These are phyloP conservation scores for Anthracocystis setariae DNA, from an alignment of 1,284 basidiomycete genomes.

Conservation along the genomic window DNA sequence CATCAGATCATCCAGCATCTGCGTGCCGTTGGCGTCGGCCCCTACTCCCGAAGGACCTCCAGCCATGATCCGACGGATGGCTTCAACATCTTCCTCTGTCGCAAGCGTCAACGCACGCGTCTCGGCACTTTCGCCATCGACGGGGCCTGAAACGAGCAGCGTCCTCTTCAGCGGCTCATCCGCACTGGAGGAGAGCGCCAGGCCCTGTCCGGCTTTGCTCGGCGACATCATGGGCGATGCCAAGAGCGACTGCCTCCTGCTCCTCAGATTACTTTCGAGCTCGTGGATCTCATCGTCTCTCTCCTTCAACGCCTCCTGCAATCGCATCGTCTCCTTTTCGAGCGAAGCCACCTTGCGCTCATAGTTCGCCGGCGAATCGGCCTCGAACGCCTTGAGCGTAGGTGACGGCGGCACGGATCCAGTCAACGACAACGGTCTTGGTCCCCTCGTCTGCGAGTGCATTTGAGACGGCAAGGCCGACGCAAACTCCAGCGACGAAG, in stretches of 20 bases:
- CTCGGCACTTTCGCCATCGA: slow-evolving; percentile 2
- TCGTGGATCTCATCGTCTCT: slow-evolving; percentile 57
- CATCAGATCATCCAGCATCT: slow-evolving; percentile 56
- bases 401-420: slow-evolving; percentile 55
- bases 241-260: slow-evolving; percentile 2
- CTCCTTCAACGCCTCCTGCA: slow-evolving; percentile 59
- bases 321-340: slow-evolving; percentile 56
- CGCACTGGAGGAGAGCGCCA: not conserved
- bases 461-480: slow-evolving; percentile 38
- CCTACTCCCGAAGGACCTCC: slow-evolving; percentile 1
- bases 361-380: slow-evolving; percentile 54
- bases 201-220: slow-evolving; percentile 4
- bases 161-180: slow-evolving; percentile 7
- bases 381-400: slow-evolving; percentile 46
- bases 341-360: slow-evolving; percentile 58
- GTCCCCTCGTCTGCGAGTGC: slow-evolving; percentile 30
- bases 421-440: slow-evolving; percentile 53
- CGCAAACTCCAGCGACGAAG: slow-evolving; percentile 54
- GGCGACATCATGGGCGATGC: not conserved
- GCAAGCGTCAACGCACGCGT: slow-evolving; percentile 28
- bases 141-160: not conserved
- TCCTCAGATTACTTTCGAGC: slow-evolving; percentile 42
- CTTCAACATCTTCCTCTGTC: slow-evolving; percentile 42
- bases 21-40: slow-evolving; percentile 16
- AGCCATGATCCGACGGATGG: slow-evolving; percentile 35